These are phyloP conservation scores for Globisporangium mamillatum DNA, from an alignment of 352 stramenopile genomes.

Conservation along the genomic window DNA sequence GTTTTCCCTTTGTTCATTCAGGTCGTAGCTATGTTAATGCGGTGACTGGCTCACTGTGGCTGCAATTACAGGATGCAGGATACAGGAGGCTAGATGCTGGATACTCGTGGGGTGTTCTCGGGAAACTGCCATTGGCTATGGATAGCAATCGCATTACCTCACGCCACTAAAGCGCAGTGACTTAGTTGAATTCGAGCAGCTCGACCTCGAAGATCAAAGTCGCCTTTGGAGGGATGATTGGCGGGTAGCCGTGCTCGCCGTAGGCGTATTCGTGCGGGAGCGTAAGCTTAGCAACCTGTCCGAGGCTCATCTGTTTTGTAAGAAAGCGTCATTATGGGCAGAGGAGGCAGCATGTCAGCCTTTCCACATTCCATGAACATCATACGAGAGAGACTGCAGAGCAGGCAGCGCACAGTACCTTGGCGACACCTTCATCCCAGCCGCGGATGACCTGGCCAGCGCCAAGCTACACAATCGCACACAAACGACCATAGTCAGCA, in stretches of 20 bases:
- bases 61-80: background rate
- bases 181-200: conserved; percentile 75
- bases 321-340: background rate
- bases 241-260: conserved; percentile 84
- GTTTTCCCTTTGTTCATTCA: background rate
- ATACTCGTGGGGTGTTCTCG: background rate
- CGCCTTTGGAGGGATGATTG: conserved; percentile 89
- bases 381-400: background rate
- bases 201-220: conserved; percentile 94
- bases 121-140: background rate
- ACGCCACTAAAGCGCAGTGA: background rate
- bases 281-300: conserved; percentile 91
- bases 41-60: background rate
- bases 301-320: conserved; percentile 76
- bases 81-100: background rate
- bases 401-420: conserved; percentile 9
- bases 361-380: too few relatives aligned
- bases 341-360: background rate
- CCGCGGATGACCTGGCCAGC: conserved; percentile 77
- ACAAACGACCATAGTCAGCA: background rate
- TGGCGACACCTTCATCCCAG: conserved; percentile 71
- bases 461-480: conserved; percentile 39
- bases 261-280: conserved; percentile 95
- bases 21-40: background rate
- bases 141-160: background rate